These are phyloP conservation scores for Glaciozyma antarctica DNA, from an alignment of 768 basidiomycete genomes.

Conservation along the genomic window DNA sequence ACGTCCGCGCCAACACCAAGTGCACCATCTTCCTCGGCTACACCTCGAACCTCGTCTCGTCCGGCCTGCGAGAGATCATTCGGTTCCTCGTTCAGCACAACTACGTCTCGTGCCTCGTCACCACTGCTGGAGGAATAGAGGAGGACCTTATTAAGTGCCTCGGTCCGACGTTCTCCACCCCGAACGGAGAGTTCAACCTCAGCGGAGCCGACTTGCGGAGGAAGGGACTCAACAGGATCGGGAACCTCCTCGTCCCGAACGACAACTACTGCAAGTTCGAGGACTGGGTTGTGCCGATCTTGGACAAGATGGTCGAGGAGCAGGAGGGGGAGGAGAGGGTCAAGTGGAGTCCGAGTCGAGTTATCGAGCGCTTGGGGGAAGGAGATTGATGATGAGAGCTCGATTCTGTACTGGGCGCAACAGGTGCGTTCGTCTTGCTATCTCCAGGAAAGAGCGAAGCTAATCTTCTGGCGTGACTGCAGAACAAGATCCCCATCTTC, in stretches of 20 bases:
- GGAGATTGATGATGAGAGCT: constrained; percentile 93
- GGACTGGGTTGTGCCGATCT: constrained; percentile 94
- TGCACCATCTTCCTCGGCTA: constrained; percentile 93
- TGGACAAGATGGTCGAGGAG: constrained; percentile 80
- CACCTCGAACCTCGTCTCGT: constrained; percentile 97
- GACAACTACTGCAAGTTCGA: constrained; percentile 99
- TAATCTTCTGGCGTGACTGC: not conserved
- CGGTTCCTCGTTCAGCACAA: constrained; percentile 85
- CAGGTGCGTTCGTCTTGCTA: constrained; percentile 55
- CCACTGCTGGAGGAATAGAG: constrained; percentile 95
- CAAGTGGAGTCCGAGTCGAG: constrained; percentile 87
- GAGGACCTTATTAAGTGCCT: constrained; percentile 99
- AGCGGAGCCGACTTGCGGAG: constrained; percentile 78
- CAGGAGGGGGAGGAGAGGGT: constrained; percentile 55
- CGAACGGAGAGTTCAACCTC: constrained; percentile 59
- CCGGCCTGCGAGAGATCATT: constrained; percentile 87
- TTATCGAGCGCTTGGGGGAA: constrained; percentile 89
- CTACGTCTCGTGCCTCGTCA: constrained; percentile 80
- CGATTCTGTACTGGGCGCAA: constrained; percentile 98
- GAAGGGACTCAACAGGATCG: constrained; percentile 92
- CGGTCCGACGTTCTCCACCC: constrained; percentile 88
- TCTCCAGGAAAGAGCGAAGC: not conserved
- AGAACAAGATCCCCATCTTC: constrained; percentile 98
- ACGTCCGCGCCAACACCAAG: constrained; percentile 58
- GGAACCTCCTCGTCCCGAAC: constrained; percentile 91